A percentile compares a stretch with the other conserved stretches of the same genome.
Evolutionary conservation across 2,329 filamentous ascomycete genomes (phyloP).

Genomic region (Fusarium tricinctum): DNA sequence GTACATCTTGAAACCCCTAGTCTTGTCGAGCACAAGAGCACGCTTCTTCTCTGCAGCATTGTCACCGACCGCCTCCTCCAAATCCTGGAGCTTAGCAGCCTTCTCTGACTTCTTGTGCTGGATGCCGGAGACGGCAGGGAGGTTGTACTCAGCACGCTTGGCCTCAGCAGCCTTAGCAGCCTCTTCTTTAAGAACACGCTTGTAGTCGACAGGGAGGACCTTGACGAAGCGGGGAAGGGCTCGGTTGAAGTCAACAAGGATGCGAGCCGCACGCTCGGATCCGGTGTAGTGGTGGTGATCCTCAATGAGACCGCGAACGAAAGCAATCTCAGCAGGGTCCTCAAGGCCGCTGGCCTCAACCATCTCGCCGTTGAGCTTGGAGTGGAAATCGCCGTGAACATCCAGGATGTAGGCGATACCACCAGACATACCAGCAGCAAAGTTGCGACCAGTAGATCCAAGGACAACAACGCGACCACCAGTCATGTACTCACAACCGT

Average conservation of each 20-base stretch:
- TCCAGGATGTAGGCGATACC: slow-evolving; percentile 97
- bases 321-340: slow-evolving; percentile 90
- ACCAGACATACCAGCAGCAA: slow-evolving; percentile 98
- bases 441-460: slow-evolving; percentile 93
- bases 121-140: slow-evolving; percentile 80
- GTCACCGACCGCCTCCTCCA: slow-evolving; percentile 92
- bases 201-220: slow-evolving; percentile 95
- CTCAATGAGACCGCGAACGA: slow-evolving; percentile 90
- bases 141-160: slow-evolving; percentile 85
- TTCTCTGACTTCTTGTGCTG: slow-evolving; percentile 73
- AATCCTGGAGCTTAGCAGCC: slow-evolving; percentile 80
- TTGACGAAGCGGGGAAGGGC: slow-evolving; percentile 93
- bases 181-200: slow-evolving; percentile 89
- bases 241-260: slow-evolving; percentile 94
- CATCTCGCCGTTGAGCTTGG: slow-evolving; percentile 98
- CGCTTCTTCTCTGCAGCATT: slow-evolving; percentile 89
- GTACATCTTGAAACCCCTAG: slow-evolving; percentile 97
- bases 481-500: slow-evolving; percentile 99
- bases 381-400: slow-evolving; percentile 87
- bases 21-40: slow-evolving; percentile 96
- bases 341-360: slow-evolving; percentile 89
- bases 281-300: slow-evolving; percentile 99
- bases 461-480: slow-evolving; percentile 91
- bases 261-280: slow-evolving; percentile 91
- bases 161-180: slow-evolving; percentile 86